Conservation (phyloP, 164 flowering plant genomes). For the Malania oleifera region DNA sequence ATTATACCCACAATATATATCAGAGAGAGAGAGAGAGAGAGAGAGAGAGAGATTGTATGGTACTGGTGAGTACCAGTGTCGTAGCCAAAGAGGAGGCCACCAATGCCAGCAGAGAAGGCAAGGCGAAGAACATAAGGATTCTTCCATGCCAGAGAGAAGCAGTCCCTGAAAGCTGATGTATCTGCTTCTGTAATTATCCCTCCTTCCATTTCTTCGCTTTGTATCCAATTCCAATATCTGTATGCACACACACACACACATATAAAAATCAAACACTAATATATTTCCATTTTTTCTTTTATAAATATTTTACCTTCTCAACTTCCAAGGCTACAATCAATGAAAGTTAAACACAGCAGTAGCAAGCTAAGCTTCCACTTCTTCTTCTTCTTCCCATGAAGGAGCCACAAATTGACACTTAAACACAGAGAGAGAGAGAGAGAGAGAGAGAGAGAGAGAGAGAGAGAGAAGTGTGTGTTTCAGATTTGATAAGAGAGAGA, state of each 20-base stretch:
- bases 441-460: not conserved
- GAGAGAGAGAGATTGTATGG: not conserved
- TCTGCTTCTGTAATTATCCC: slow-evolving; percentile 36
- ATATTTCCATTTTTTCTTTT: too few species aligned
- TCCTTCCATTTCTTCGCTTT: slow-evolving; percentile 41
- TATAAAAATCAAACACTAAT: too few species aligned
- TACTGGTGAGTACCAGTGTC: slow-evolving; percentile 41
- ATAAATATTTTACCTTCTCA: too few species aligned
- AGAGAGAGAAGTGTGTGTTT: slow-evolving; percentile 1
- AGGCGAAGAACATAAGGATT: slow-evolving; percentile 68
- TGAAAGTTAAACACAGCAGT: too few species aligned
- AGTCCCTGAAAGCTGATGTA: slow-evolving; percentile 49
- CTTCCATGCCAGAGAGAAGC: slow-evolving; percentile 52
- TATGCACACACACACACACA: too few species aligned
- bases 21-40: not conserved
- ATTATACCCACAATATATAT: not conserved
- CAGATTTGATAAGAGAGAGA: too few species aligned
- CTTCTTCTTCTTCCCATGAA: too few species aligned
- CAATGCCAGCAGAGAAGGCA: slow-evolving; percentile 68
- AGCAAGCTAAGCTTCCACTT: too few species aligned
- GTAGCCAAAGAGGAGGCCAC: slow-evolving; percentile 67
- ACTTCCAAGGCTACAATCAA: too few species aligned
- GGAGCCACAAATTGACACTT: too few species aligned
- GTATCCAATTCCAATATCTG: not conserved
- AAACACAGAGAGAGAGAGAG: too few species aligned